Evolutionary conservation across 257 asterid species (phyloP).

Genomic region (Petrea volubilis): DNA sequence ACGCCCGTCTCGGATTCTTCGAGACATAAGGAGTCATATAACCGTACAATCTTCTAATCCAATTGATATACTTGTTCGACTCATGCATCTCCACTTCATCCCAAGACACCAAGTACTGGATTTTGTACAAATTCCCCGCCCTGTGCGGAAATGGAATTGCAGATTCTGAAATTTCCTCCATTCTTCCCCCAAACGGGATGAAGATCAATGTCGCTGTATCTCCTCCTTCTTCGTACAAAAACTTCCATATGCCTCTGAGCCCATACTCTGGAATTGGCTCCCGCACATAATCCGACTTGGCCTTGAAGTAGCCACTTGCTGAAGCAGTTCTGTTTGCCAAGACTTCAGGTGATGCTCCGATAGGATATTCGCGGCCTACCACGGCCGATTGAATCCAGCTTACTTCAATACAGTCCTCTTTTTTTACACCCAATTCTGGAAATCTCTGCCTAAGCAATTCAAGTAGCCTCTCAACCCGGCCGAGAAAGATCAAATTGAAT

Average conservation of each 20-base stretch:
- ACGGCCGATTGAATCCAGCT: constrained; percentile 13
- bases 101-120: neutral
- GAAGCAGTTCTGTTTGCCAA: neutral
- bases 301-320: neutral
- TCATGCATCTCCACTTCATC: neutral
- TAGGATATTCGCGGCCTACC: neutral
- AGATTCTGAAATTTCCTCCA: neutral
- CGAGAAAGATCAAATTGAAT: constrained; percentile 23
- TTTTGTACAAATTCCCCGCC: neutral
- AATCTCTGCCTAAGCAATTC: constrained; percentile 1
- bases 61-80: neutral
- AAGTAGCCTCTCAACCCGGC: constrained; percentile 8
- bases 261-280: neutral
- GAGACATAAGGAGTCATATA: neutral
- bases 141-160: neutral
- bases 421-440: constrained; percentile 26
- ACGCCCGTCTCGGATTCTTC: neutral
- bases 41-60: too few relatives aligned
- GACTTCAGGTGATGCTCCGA: neutral
- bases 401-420: constrained; percentile 23
- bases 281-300: neutral
- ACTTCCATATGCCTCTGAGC: neutral
- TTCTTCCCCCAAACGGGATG: neutral
- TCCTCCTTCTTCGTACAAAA: neutral
- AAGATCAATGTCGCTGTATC: neutral